These are phyloP conservation scores for Begonia fuchsioides DNA, from an alignment of 306 rosid genomes.

Conservation along the genomic window DNA sequence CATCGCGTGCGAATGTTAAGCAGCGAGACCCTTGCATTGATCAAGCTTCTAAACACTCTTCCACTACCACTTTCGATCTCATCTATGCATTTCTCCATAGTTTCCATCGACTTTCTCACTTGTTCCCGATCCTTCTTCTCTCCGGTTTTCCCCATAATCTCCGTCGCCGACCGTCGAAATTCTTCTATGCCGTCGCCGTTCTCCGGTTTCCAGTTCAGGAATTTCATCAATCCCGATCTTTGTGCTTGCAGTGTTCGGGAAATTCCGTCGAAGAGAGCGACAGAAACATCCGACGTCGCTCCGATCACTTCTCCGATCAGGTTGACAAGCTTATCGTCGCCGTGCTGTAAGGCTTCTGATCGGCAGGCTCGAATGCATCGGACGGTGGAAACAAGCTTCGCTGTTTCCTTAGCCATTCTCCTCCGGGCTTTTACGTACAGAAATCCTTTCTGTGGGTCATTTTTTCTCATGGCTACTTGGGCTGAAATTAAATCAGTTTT, in stretches of 20 bases:
- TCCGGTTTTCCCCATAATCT: conserved; percentile 20
- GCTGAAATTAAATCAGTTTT: conserved; percentile 54
- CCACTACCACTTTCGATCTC: not conserved
- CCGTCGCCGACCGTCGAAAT: conserved; percentile 13
- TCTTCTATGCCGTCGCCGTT: conserved; percentile 17
- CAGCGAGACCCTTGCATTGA: not conserved
- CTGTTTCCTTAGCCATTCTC: conserved; percentile 33
- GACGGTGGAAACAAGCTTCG: conserved; percentile 30
- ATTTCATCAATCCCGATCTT: conserved; percentile 21
- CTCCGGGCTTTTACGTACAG: conserved; percentile 31
- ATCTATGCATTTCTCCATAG: not conserved
- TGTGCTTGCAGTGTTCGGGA: conserved; percentile 25
- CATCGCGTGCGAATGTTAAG: not conserved
- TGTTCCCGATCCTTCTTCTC: conserved; percentile 20
- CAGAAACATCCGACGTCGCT: conserved; percentile 41
- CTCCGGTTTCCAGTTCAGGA: conserved; percentile 11
- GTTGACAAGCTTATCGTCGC: conserved; percentile 29
- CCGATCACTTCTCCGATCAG: conserved; percentile 37
- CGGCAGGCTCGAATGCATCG: conserved; percentile 11
- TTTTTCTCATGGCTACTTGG: conserved; percentile 51
- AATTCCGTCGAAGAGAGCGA: conserved; percentile 42
- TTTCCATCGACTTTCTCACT: not conserved
- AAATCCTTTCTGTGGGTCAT: conserved; percentile 28
- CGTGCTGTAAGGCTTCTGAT: conserved; percentile 7
- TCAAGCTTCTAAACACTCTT: conserved; percentile 1